Percentiles rank a stretch among this genome's conserved stretches.
These are phyloP conservation scores for Malassezia brasiliensis DNA, from an alignment of 1,284 basidiomycete genomes.

Conservation along the genomic window DNA sequence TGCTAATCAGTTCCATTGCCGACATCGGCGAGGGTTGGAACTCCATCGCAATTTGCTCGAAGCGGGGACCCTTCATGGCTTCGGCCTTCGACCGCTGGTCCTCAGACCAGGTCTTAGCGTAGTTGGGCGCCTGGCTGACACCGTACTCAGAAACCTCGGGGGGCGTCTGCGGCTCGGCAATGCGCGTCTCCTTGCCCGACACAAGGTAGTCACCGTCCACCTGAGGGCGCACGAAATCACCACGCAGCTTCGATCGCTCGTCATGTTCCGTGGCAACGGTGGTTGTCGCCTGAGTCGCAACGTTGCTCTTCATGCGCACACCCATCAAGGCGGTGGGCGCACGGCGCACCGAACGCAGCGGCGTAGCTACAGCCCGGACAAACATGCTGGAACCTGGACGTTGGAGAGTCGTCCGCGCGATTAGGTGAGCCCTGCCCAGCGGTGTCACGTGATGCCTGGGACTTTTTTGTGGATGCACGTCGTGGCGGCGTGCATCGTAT, in stretches of 20 bases:
- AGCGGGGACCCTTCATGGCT: conserved; percentile 59
- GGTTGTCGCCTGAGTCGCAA: neutral
- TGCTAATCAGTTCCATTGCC: conserved; percentile 75
- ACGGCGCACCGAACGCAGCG: neutral
- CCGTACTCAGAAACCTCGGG: conserved; percentile 14
- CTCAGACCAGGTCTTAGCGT: conserved; percentile 20
- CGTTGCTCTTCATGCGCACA: neutral
- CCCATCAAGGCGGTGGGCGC: neutral
- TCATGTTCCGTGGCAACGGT: neutral
- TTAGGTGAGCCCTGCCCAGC: neutral
- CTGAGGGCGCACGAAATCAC: conserved; percentile 13
- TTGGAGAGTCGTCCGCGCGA: too few relatives aligned
- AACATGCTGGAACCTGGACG: neutral
- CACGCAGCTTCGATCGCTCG: neutral
- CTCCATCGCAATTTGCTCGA: conserved; percentile 77
- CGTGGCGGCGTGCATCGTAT: too few relatives aligned
- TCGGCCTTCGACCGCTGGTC: conserved; percentile 53
- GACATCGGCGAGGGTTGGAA: conserved; percentile 76
- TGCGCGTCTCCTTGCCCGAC: conserved; percentile 5
- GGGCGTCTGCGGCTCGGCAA: conserved; percentile 25
- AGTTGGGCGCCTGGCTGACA: conserved; percentile 27
- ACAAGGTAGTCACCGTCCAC: neutral
- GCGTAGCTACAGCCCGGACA: neutral
- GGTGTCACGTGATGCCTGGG: neutral
- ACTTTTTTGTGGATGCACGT: neutral